Base-by-base conservation (phyloP, 106 monocot species). In the Gastrodia elata region DNA sequence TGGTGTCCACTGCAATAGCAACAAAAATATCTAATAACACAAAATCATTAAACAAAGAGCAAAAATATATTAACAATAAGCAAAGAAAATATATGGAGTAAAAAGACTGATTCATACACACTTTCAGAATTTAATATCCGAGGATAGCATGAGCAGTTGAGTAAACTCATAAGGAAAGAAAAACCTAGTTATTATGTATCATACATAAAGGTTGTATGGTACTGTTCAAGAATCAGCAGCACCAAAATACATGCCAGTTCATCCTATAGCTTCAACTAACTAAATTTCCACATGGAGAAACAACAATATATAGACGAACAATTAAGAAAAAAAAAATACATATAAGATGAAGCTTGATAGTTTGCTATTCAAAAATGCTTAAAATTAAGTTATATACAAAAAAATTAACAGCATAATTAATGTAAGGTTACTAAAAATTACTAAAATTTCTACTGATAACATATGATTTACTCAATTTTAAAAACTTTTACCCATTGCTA, bases 1-100 rank as follows among this genome's bases (percentile, higher is more conserved):
- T 27, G 98, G 98, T 25, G 84, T 80, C 98, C 98, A 98, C 98
- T 98, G 88, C 84, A 83, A 78, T 22, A 56, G 33, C 13, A 22
- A 24, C 46, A 67, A 16, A 52, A 28, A 26, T 15, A 38, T 15
- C 37, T 67, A 16, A 67, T 15, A 39, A 69, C 24, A 26, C 15
- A 41, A 67, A 41, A 40, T 39, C 39, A 69, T 25, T 2, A 61
- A 61, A n/a, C 20, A n/a, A 61, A 61, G 14, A 14, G 32, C 8
- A 1, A 61, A 14, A 61, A 32, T 2, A 8, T 28, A 2, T 11
- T 30, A 11, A 61, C 4, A 61, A 0, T 5, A 13, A 30, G 0
- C 1, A 61, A 30, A 32, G 27, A 58, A 26, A 58, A 25, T 1
- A 61, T 61, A 11, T 13, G 28, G 28, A 5, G 9, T 44, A n/a